Evolutionary conservation across 2,329 filamentous ascomycete genomes (phyloP), one percentile per base, ranked within the genome.

Genomic region (Diplodia mutila): DNA sequence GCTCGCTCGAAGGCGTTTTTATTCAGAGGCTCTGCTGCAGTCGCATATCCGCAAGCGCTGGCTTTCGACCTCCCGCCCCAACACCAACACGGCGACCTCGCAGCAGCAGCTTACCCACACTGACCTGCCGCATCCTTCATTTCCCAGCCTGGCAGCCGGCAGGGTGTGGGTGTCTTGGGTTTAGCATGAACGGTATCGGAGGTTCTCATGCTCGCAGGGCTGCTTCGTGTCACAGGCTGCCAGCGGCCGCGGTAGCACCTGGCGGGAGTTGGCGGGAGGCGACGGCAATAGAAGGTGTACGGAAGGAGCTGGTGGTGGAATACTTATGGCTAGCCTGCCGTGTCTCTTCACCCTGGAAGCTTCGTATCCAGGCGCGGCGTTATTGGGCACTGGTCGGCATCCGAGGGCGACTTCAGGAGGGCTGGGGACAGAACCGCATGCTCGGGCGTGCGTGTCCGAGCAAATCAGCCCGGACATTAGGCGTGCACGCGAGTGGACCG

Each of bases 151-250:
- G 52, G 52, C 29, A 23, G n/a, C 32, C 53, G 53, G 59, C 57
- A 63, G 59, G 46, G 46, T 63, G 59, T 49, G 29, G 42, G 46
- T 63, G 59, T 63, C 59, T 63, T 63, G 59, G 59, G 59, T 63
- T 63, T 63, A 63, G 59, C 59, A 63, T 63, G 59, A 63, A 63
- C 29, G 59, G 59, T 63, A 51, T 63, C 18, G 59, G 59, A 37
- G 42, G 42, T 63, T 46, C 3, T 63, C 27, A 63, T 63, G 59
- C 59, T 32, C 27, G 59, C 25, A 34, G 42, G 39, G 9, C 25
- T 23, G 27, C 27, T 14, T 37, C 46, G 59, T 21, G 55, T 59
- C 59, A 32, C 59, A 51, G 46, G n/a, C 23, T n/a, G 32, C n/a
- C 37, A 27, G 54, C 54, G 23, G 54, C 8, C 12, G 34, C 23